phyloP scores from a whole-genome alignment of 1,139 yeast genomes.

The Wickerhamomyces sp. region DNA sequence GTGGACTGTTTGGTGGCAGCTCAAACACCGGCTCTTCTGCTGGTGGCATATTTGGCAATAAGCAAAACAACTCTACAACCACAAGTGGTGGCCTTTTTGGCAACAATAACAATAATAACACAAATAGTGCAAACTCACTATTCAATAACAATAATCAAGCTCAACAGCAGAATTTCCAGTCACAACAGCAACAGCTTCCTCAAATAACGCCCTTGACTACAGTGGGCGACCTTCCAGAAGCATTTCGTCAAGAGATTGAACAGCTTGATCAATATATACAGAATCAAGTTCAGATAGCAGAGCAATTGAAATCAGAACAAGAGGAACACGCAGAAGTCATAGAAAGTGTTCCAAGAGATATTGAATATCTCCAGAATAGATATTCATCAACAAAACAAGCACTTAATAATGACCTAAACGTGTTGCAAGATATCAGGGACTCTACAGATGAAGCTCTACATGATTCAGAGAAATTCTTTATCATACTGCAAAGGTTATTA shows the following conservation, averaged over 20 bases:
- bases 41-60: constrained; percentile 6
- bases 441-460: constrained; percentile 38
- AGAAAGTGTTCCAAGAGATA: constrained; percentile 81
- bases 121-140: constrained; percentile 23
- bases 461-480: constrained; percentile 65
- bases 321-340: constrained; percentile 65
- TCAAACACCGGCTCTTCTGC: constrained; percentile 7
- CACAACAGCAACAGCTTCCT: constrained; percentile 34
- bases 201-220: constrained; percentile 82
- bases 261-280: constrained; percentile 80
- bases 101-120: constrained; percentile 2
- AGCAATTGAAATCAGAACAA: constrained; percentile 63
- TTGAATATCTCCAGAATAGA: constrained; percentile 62
- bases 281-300: constrained; percentile 78
- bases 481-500: constrained; percentile 59
- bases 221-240: constrained; percentile 78
- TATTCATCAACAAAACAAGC: constrained; percentile 65
- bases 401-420: constrained; percentile 57
- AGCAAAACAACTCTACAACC: constrained; percentile 1
- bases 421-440: constrained; percentile 36
- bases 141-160: constrained; percentile 28
- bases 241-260: constrained; percentile 72
- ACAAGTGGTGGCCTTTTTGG: constrained; percentile 19
- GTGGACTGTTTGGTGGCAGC: constrained; percentile 5
- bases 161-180: constrained; percentile 9